These are phyloP conservation scores for Oryza glaberrima DNA, from an alignment of 176 grass and related monocot genomes.

Conservation along the genomic window DNA sequence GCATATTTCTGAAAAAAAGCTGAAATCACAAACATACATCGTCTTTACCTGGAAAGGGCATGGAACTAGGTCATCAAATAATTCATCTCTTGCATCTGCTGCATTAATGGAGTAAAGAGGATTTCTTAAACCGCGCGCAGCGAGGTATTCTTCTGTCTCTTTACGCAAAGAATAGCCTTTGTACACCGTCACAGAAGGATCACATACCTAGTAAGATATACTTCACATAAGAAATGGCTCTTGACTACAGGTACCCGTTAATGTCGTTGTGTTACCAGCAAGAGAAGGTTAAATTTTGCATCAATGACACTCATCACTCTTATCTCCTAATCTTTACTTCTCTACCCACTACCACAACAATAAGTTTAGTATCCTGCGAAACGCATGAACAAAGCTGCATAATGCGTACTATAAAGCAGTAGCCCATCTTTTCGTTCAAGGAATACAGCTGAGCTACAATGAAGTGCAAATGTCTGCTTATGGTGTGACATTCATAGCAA, in stretches of 20 bases:
- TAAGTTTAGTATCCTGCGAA: neutral
- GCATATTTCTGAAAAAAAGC: neutral
- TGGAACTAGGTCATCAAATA: slow-evolving; percentile 68
- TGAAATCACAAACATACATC: neutral
- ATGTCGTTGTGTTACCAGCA: neutral
- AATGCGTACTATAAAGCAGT: no score
- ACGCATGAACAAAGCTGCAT: neutral
- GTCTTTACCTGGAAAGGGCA: slow-evolving; percentile 80
- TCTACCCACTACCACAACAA: neutral
- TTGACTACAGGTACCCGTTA: neutral
- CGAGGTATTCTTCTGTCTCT: slow-evolving; percentile 74
- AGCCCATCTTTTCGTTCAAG: no score
- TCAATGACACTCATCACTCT: neutral
- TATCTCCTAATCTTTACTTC: neutral
- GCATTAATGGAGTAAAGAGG: slow-evolving; percentile 66
- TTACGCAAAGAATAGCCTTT: slow-evolving; percentile 74
- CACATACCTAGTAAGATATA: slow-evolving; percentile 44
- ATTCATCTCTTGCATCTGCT: slow-evolving; percentile 62
- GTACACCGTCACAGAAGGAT: slow-evolving; percentile 72
- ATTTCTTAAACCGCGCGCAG: slow-evolving; percentile 52
- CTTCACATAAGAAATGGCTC: neutral
- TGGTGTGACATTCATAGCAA: no score
- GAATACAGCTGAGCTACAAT: no score
- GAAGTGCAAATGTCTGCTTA: no score
- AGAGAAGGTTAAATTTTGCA: neutral